Evolutionary conservation across 768 basidiomycete genomes (phyloP), one percentile per base, ranked within the genome.

Genomic region (Rickenella mellea): DNA sequence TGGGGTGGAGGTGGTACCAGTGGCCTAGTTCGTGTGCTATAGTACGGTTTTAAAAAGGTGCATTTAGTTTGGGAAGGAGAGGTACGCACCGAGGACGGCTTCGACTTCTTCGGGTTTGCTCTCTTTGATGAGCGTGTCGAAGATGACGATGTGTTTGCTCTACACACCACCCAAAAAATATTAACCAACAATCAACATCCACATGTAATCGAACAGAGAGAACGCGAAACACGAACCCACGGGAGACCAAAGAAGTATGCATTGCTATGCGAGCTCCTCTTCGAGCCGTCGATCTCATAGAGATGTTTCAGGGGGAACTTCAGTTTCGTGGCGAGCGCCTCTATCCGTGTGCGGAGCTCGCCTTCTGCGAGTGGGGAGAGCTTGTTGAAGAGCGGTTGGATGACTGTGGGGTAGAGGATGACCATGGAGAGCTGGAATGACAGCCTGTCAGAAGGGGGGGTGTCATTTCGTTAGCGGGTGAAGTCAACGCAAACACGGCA

Each of bases 221-320:
- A n/a, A n/a, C n/a, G n/a, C n/a, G n/a, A n/a, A 30, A 24, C 17
- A 37, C 15, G 6, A 39, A 88, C 89, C 84, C 91, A 93, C 1
- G 93, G 94, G 10, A 97, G 74, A 45, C 94, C 94, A 50, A 91
- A 97, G 71, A 97, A 97, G 67, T 96, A 98, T n/a, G 93, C 93
- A 51, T 97, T 97, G 51, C 83, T 86, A 64, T 99, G 94, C 2
- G 88, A 84, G 62, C 84, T 89, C 37, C 94, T 79, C 67, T 96
- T 96, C 27, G 86, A 91, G 22, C 96, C 96, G 56, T 98, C 93
- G 51, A 98, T 97, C 59, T 96, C 91, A 59, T 94, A 98, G 40
- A 99, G 61, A 60, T 93, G 84, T 55, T 84, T 96, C 43, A 97
- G 67, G 0, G 96, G 94, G 74, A 98, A 99, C 44, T 82, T 78